Evolutionary conservation across 2,329 filamentous ascomycete genomes (phyloP), one percentile per base, ranked within the genome.

Genomic region (Dothiorella sarmentorum): DNA sequence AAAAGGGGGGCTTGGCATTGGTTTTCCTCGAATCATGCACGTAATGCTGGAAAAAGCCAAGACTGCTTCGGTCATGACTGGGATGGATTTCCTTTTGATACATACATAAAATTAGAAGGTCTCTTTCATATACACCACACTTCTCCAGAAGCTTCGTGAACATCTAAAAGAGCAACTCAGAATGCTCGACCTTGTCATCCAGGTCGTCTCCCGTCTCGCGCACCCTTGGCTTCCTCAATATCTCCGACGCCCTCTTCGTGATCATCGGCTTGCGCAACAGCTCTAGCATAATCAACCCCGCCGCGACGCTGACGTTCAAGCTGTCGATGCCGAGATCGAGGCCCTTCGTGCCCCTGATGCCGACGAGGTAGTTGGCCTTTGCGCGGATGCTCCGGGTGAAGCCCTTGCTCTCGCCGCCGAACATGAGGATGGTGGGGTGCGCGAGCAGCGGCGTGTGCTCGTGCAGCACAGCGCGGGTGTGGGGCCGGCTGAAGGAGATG

Each of bases 301-400:
- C 85, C 1, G 94, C 93, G 18, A 96, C 92, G 68, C 90, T 91
- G 37, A 97, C 94, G 70, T 99, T 97, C 71, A 99, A 75, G 71
- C 91, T 96, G 73, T 97, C 93, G 2, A 99, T 85, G 1, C 81
- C 69, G 64, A 85, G 69, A 67, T 78, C 62, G 68, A 76, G 40
- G 2, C 66, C 62, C 73, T 80, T 63, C 64, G 75, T 71, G 71
- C 82, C 71, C 71, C 82, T 63, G 56, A 99, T 90, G 6, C 86
- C 80, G 15, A 87, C 77, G 24, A 79, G 77, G 18, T 75, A 76
- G 67, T 96, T 85, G 0, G 89, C 87, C 59, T 83, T 80, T 40
- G 81, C 83, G 15, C 68, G 55, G 18, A 73, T 56, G 42, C 65
- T 69, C 2, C 40, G 18, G 20, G 64, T 62, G 4, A 74, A 60